Evolutionary conservation across 1,284 basidiomycete species (phyloP), one percentile per base, ranked within the genome.

Genomic region (Flammula alnicola): DNA sequence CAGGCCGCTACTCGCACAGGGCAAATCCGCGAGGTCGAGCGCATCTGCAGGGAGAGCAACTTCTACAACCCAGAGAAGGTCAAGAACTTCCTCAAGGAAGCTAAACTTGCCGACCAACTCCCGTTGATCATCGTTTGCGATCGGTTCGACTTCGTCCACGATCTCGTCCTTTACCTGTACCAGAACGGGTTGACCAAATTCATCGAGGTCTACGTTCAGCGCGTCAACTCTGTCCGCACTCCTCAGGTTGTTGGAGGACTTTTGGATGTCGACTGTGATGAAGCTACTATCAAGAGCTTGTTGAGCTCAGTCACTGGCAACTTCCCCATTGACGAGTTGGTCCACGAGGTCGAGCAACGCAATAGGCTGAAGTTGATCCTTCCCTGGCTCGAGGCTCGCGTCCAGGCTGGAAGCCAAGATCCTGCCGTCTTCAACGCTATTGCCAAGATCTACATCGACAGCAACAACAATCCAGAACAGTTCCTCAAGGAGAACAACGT

Each of bases 71-170:
- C 97, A 2, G 97, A 99, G 77, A 99, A 99, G 75, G 97, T 99
- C 80, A 99, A 99, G 81, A 99, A 99, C 78, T 99, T 98, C 88
- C 86, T 99, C 72, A 96, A 95, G 70, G 97, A 99, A 69, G 96
- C 96, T 63, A 97, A 98, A 67, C 86, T 99, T 30, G 75, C 87
- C 36, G 97, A 99, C 71, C 97, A 99, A 71, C 86, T 99, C 29
- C 97, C 97, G 10, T 88, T 99, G 63, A 99, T 99, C 79, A 99
- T 99, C 59, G 97, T 99, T 63, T 99, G 97, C 82, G 97, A 99
- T 73, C 94, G 97, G 30, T 99, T 99, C 80, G 95, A 98, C 80
- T 99, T 98, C 67, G 97, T 99, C 8, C 97, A 99, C 71, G 97
- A 99, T 66, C 85, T 99, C 50, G 96, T 99, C 29, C 84, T 99